Conservation (phyloP, 306 rosid species). For the Astragalus glycyphyllos region DNA sequence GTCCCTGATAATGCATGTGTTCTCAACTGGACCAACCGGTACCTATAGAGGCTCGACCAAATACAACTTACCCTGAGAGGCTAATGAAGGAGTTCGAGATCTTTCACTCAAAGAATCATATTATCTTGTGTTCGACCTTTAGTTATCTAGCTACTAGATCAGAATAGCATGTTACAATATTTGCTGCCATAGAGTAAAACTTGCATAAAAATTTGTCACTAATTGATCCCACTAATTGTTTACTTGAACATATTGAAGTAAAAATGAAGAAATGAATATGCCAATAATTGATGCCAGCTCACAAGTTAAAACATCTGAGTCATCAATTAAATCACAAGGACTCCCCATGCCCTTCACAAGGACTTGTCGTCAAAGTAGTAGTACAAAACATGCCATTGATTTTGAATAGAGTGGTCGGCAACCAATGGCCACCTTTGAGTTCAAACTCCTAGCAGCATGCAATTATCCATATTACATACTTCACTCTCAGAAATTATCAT, state of each 20-base stretch:
- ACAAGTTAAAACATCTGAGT: no score
- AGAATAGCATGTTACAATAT: not conserved
- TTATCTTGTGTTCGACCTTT: no score
- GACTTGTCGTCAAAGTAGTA: not conserved
- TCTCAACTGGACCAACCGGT: no score
- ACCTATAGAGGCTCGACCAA: no score
- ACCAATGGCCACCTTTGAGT: slow-evolving; percentile 4
- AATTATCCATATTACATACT: no score
- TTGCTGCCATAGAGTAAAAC: not conserved
- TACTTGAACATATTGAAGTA: not conserved
- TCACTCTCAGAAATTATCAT: no score
- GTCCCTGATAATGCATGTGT: slow-evolving; percentile 1
- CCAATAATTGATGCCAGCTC: not conserved
- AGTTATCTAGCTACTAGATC: no score
- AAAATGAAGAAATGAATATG: not conserved
- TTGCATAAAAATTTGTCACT: not conserved
- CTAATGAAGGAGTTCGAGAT: no score
- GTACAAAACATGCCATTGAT: not conserved
- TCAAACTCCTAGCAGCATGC: slow-evolving; percentile 10
- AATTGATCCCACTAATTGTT: no score
- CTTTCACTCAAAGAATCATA: no score
- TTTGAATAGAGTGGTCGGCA: not conserved
- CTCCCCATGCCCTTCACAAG: slow-evolving; percentile 7
- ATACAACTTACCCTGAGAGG: no score
- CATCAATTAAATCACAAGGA: no score